Base-by-base conservation (phyloP, 345 rosid species). In the Acer yangbiense region DNA sequence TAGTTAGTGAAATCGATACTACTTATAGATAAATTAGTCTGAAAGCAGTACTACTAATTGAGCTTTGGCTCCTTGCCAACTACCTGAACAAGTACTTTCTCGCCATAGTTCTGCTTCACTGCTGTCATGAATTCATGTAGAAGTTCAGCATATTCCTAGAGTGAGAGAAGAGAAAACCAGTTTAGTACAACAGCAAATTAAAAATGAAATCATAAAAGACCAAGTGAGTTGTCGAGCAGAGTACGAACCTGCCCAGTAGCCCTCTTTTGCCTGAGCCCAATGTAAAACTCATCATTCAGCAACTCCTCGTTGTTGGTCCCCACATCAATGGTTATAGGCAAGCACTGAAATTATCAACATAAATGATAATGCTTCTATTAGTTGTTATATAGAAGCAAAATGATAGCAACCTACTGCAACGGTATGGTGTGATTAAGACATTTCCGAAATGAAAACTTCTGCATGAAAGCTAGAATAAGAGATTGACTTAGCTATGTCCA, bases 291-390 rank as follows among this genome's bases (percentile, higher is more conserved):
- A 52, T 95, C 97, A n/a, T 93, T 88, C 80, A 95, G 80, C 84
- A 95, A 82, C 69, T 82, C 77, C 91, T 93, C 97, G 60, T 95
- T 95, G 87, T 95, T 96, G 77, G 99, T 96, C 72, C 99, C 99
- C 50, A 96, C 99, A 87, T 96, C 99, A 81, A 96, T 94, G 66
- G 99, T 95, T 10, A 96, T 80, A 67, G 99, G 99, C 79, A 96
- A 86, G 86, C 99, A 96, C 99, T 96, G 91, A 66, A 79, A 81
- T n/a, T 50, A 52, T 18, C 25, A 14, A 46, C 64, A 65, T 0
- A 29, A 2, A 67, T n/a, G 32, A 74, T 29, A 58, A 70, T 43
- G 6, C 23, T 14, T 29, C 16, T n/a, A 72, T 68, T 21, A 77
- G 58, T 66, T 61, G 23, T n/a, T 25, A 29, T 35, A 65, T 1